These are phyloP conservation scores for Kalanchoe fedtschenkoi DNA, from an alignment of 164 flowering plant genomes.

Conservation along the genomic window DNA sequence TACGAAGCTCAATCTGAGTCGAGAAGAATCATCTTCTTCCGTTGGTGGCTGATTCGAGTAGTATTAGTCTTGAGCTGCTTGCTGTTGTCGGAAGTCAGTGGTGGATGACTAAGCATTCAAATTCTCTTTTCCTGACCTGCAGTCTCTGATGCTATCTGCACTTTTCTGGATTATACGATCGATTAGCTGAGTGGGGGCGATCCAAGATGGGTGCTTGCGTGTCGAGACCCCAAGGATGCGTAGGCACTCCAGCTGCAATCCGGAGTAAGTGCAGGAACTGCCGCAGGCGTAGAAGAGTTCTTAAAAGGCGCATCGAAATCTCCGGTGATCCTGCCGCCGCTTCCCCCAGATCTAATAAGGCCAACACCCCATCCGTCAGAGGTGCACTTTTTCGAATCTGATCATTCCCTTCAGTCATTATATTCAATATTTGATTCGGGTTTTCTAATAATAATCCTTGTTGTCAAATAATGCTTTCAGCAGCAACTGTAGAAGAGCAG, in stretches of 20 bases:
- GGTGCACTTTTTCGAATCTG: no score
- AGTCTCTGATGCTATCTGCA: no score
- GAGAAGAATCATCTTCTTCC: no score
- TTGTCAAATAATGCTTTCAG: background rate
- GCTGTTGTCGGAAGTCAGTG: no score
- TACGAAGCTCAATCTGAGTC: no score
- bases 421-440: background rate
- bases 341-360: background rate
- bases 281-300: constrained; percentile 7
- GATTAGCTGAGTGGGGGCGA: constrained; percentile 1
- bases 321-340: background rate
- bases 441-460: background rate
- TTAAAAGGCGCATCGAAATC: constrained; percentile 5
- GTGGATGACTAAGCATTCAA: no score
- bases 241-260: constrained; percentile 2
- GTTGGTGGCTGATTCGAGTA: no score
- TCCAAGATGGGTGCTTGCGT: constrained; percentile 26
- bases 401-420: background rate
- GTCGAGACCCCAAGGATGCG: constrained; percentile 18
- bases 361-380: background rate
- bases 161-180: background rate
- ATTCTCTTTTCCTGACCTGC: no score
- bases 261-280: constrained; percentile 8
- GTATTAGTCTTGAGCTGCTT: no score
- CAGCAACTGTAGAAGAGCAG: constrained; percentile 18